Base-by-base conservation (phyloP, 2,329 filamentous ascomycete species). In the Neocucurbitaria cava region DNA sequence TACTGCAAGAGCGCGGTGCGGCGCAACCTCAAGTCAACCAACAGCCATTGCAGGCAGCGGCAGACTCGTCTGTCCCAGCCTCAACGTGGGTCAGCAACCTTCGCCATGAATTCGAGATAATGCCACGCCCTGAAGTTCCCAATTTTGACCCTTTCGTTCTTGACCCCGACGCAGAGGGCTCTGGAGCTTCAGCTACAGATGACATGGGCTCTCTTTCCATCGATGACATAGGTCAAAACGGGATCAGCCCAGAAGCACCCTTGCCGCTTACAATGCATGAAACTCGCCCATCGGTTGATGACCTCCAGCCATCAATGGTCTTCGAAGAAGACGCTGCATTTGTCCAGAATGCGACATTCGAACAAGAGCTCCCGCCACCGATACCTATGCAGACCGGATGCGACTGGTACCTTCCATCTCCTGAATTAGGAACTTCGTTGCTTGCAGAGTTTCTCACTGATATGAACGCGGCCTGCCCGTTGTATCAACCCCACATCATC, bases 371-470 rank as follows among this genome's bases (percentile, higher is more conserved):
- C 4, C 47, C 45, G 17, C 54, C 42, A 13, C 46, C 52, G 2
- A 35, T 48, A 11, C 33, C 52, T 10, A 30, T 13, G 7, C 31
- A 35, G 17, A 17, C 56, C 6, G 40, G 18, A 20, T 64, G 61
- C 49, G 58, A 68, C 11, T 51, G 49, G 11, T 66, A 61, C 36
- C 58, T 70, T 1, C 65, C 68, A n/a, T 44, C 56, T 4, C 67
- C 65, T 1, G 61, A 67, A 18, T 51, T 70, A 5, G 68, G 63
- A 7, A 63, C 62, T 2, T 57, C 62, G 13, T 40, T 71, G 18
- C 61, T 69, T 3, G 52, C 54, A 1, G 67, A 71, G 23, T 70
- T 56, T 24, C 51, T 70, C 5, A 61, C 64, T 2, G 65, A 71
- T 46, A 61, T 67, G 43, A 71, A 71, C 31, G 65, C 64, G 2